Base-by-base conservation (phyloP, 352 stramenopile species). In the Pythium guiyangense region DNA sequence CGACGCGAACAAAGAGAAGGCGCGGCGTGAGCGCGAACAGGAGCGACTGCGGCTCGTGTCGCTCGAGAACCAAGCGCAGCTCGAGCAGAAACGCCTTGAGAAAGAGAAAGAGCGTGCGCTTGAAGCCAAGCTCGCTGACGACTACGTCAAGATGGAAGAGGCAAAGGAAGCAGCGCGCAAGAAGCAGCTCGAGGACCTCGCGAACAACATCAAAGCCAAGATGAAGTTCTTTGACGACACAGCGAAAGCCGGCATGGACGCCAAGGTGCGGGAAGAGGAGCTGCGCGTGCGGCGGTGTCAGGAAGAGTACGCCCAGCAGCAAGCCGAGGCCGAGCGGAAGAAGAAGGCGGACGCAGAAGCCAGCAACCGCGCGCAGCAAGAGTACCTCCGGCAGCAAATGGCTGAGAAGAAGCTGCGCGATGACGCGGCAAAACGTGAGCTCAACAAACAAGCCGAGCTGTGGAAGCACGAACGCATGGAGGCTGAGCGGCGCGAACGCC, bases 171-270 rank as follows among this genome's bases (percentile, higher is more conserved):
- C 69, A 1, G 62, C 74, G 22, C 79, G 80, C 15, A 69, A 67
- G 45, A 70, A 85, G 54, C 74, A 88, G 45, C 71, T 93, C 25
- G 80, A 88, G 31, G 77, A 74, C n/a, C 71, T 93, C 70, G 73
- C 73, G 5, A 74, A 70, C 44, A 88, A 79, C 51, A 86, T 93
- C 63, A 84, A 89, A 62, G 78, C 77, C 49, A 84, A 84, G 52
- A 93, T 91, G 84, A 90, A 91, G 60, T 85, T 90, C 58, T 93
- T 90, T 37, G 77, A 79, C 52, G 80, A 93, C 63, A 93, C 84
- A 4, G 68, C 80, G 29, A 91, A 89, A 26, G 81, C 75, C 1
- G 69, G 77, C 34, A 87, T 71, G 47, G 78, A 91, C 37, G 74
- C 75, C 25, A 79, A 75, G 37, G 73, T 66, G 0, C 69, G 69